Conservation (phyloP, 352 stramenopile genomes). For the Pythium aphanidermatum region DNA sequence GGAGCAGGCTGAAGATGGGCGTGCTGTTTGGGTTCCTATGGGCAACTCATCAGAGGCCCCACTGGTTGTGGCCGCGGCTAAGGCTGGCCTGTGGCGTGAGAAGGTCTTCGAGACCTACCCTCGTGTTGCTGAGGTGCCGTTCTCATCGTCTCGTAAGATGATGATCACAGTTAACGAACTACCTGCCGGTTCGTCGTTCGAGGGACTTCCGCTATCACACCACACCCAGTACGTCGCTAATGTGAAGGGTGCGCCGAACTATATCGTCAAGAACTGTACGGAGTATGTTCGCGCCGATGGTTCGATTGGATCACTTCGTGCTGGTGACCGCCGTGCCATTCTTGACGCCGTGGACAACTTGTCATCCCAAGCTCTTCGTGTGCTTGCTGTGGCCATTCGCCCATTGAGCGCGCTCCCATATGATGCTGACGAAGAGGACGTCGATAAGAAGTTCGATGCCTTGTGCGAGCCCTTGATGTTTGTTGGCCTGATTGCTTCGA, state of each 20-base stretch:
- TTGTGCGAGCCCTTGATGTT: constrained; percentile 83
- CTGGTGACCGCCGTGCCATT: constrained; percentile 28
- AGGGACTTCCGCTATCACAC: constrained; percentile 30
- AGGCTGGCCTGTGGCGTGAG: constrained; percentile 52
- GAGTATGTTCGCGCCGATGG: constrained; percentile 42
- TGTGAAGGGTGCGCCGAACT: constrained; percentile 67
- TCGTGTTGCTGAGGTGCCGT: constrained; percentile 85
- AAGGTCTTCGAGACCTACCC: constrained; percentile 41
- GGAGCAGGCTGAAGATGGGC: constrained; percentile 35
- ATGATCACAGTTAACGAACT: constrained; percentile 84
- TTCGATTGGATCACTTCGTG: constrained; percentile 29
- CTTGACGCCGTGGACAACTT: constrained; percentile 50
- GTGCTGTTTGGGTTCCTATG: constrained; percentile 42
- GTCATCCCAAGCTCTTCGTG: constrained; percentile 67
- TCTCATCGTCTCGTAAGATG: constrained; percentile 92
- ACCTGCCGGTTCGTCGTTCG: constrained; percentile 24
- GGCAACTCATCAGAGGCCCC: constrained; percentile 68
- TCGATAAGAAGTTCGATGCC: constrained; percentile 49
- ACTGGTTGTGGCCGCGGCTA: constrained; percentile 55
- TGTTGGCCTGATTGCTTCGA: constrained; percentile 90
- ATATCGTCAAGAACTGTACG: constrained; percentile 52
- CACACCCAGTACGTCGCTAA: constrained; percentile 44
- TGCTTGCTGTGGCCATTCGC: constrained; percentile 88
- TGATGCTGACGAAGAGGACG: constrained; percentile 38
- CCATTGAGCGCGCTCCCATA: constrained; percentile 39